Percentiles rank a stretch among this genome's conserved stretches.
These are phyloP conservation scores for Saccharomyces hybrid DNA, from an alignment of 1,139 yeast genomes.

Conservation along the genomic window DNA sequence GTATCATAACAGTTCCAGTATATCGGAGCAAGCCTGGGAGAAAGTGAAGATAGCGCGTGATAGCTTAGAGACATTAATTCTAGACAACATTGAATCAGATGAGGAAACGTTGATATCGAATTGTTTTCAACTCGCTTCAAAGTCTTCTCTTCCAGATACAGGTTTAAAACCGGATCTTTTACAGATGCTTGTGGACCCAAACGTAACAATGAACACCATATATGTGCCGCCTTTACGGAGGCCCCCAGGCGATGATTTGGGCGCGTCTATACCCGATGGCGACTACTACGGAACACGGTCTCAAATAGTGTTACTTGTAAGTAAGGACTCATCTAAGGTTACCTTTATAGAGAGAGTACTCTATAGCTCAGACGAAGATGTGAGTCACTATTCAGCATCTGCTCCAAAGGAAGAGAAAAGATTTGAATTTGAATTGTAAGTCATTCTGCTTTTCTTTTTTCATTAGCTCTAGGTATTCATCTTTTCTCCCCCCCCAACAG, in stretches of 20 bases:
- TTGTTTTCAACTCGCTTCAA: constrained; percentile 50
- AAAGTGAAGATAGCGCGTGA: constrained; percentile 52
- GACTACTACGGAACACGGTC: constrained; percentile 81
- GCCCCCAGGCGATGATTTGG: constrained; percentile 30
- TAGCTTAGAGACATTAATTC: constrained; percentile 38
- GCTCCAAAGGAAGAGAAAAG: constrained; percentile 17
- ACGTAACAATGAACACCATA: constrained; percentile 50
- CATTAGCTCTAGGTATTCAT: neutral
- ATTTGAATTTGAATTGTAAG: constrained; percentile 15
- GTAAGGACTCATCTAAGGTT: constrained; percentile 39
- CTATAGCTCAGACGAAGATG: constrained; percentile 33
- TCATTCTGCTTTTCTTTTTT: neutral
- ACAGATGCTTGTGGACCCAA: constrained; percentile 26
- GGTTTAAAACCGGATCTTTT: neutral
- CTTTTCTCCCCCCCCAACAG: neutral
- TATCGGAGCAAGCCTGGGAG: constrained; percentile 63
- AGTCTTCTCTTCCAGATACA: constrained; percentile 27
- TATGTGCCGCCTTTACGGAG: constrained; percentile 57
- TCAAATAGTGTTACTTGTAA: constrained; percentile 67
- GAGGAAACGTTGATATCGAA: constrained; percentile 42
- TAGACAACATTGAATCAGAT: constrained; percentile 14
- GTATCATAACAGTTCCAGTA: constrained; percentile 34
- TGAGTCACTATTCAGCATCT: constrained; percentile 10
- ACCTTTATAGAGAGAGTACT: constrained; percentile 40
- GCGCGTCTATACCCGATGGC: constrained; percentile 36